Evolutionary conservation across 495 filamentous ascomycete species (phyloP).

Genomic region (Aspergillus baeticus): DNA sequence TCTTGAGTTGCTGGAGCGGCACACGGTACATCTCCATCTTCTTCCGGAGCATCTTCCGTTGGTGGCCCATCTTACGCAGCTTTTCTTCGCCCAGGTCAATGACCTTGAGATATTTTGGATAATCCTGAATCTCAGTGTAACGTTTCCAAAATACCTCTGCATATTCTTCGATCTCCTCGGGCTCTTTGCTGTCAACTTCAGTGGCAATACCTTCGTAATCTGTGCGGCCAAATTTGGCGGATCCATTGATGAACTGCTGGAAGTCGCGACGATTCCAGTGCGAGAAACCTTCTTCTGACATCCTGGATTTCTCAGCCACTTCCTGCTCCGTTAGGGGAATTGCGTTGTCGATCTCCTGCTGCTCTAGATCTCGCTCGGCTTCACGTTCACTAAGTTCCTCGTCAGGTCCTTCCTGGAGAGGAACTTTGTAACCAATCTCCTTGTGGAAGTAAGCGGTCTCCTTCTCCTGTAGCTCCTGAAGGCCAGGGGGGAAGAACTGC

Average conservation of each 20-base stretch:
- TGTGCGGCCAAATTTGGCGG: slow-evolving; percentile 83
- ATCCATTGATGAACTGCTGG: slow-evolving; percentile 95
- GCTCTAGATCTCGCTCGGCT: slow-evolving; percentile 83
- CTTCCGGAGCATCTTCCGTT: slow-evolving; percentile 89
- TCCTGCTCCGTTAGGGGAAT: slow-evolving; percentile 88
- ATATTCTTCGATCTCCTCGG: slow-evolving; percentile 82
- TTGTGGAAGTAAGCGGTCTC: slow-evolving; percentile 96
- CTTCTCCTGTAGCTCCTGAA: slow-evolving; percentile 88
- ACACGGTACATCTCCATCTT: slow-evolving; percentile 96
- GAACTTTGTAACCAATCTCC: slow-evolving; percentile 90
- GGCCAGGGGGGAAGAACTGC: slow-evolving; percentile 85
- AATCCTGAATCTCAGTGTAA: slow-evolving; percentile 84
- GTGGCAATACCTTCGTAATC: slow-evolving; percentile 81
- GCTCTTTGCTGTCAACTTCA: slow-evolving; percentile 88
- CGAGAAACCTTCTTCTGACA: slow-evolving; percentile 83
- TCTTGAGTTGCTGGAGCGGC: slow-evolving; percentile 93
- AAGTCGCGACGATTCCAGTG: slow-evolving; percentile 97
- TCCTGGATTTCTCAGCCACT: slow-evolving; percentile 71
- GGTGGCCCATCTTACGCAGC: slow-evolving; percentile 81
- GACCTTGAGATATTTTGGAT: slow-evolving; percentile 77
- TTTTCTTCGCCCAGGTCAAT: slow-evolving; percentile 93
- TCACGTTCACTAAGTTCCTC: slow-evolving; percentile 80
- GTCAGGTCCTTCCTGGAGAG: slow-evolving; percentile 78
- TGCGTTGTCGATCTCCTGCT: slow-evolving; percentile 89
- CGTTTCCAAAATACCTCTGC: slow-evolving; percentile 93